Percentiles rank a stretch among this genome's conserved stretches.
These are phyloP conservation scores for Leptographium flavum DNA, from an alignment of 2,329 filamentous ascomycete species.

Conservation along the genomic window DNA sequence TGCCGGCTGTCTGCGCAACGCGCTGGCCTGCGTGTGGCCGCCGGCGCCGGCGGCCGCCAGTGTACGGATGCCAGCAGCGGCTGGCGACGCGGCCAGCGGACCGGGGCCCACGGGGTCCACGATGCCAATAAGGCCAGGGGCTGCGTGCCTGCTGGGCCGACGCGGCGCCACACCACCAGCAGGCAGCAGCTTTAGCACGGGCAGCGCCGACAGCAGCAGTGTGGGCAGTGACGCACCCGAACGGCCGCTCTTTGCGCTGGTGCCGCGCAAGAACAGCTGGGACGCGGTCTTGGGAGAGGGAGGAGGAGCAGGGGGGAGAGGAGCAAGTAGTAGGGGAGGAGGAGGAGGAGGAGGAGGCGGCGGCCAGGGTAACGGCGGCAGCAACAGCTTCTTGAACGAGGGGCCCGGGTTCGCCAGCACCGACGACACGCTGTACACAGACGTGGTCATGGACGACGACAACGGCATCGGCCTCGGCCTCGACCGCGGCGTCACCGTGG, in stretches of 20 bases:
- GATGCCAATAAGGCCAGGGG: not conserved
- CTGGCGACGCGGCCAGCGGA: too few species aligned
- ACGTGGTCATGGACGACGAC: not conserved
- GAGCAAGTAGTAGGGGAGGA: not conserved
- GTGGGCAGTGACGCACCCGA: not conserved
- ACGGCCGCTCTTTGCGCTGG: not conserved
- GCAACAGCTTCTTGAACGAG: too few species aligned
- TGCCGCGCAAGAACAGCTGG: not conserved
- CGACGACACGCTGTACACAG: too few species aligned
- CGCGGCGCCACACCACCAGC: too few species aligned
- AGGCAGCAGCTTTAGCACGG: not conserved
- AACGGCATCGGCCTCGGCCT: not conserved
- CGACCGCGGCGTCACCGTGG: not conserved
- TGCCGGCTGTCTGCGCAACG: constrained; percentile 8
- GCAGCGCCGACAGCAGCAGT: not conserved
- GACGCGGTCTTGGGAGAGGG: not conserved
- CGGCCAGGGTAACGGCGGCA: not conserved
- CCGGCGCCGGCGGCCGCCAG: not conserved
- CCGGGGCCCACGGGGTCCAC: too few species aligned
- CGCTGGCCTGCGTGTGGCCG: constrained; percentile 10
- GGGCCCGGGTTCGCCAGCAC: not conserved
- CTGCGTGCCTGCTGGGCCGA: not conserved
- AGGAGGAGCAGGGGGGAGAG: not conserved
- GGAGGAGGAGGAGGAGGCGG: not conserved
- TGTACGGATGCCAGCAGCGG: not conserved